Evolutionary conservation across 2,329 filamentous ascomycete genomes (phyloP).

Genomic region (Sporothrix pallida): DNA sequence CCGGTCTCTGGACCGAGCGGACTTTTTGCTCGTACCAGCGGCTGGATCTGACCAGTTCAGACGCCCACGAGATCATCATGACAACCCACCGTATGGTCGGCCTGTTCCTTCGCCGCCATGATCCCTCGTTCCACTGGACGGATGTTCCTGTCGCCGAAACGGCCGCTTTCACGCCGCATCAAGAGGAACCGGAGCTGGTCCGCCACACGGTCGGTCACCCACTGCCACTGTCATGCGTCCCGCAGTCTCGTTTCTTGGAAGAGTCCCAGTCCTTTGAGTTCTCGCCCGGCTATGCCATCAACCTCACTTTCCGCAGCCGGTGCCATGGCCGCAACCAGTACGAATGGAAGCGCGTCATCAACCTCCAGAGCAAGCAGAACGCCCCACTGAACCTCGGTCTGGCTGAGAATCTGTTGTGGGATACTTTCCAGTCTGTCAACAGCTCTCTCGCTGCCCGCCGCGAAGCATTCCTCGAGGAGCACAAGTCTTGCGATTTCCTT

Average conservation of each 20-base stretch:
- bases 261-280: slow-evolving; percentile 54
- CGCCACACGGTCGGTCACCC: slow-evolving; percentile 51
- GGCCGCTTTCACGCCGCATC: slow-evolving; percentile 36
- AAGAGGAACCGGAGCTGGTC: slow-evolving; percentile 46
- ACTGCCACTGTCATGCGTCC: slow-evolving; percentile 55
- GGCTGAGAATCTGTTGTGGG: slow-evolving; percentile 56
- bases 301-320: slow-evolving; percentile 53
- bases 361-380: slow-evolving; percentile 54
- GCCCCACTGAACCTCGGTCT: slow-evolving; percentile 54
- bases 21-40: slow-evolving; percentile 59
- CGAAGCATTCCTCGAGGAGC: slow-evolving; percentile 49
- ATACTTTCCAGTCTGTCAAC: slow-evolving; percentile 52
- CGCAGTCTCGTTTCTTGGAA: slow-evolving; percentile 52
- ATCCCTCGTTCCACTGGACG: slow-evolving; percentile 57
- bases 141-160: slow-evolving; percentile 47
- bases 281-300: slow-evolving; percentile 57
- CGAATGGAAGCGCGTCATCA: slow-evolving; percentile 50
- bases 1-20: slow-evolving; percentile 51
- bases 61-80: slow-evolving; percentile 54
- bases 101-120: slow-evolving; percentile 57
- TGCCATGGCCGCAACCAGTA: slow-evolving; percentile 45
- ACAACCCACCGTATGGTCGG: slow-evolving; percentile 59
- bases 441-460: slow-evolving; percentile 50
- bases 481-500: slow-evolving; percentile 46
- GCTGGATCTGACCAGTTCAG: slow-evolving; percentile 51